These are phyloP conservation scores for Scedosporium apiospermum DNA, from an alignment of 2,329 filamentous ascomycete species.

Conservation along the genomic window DNA sequence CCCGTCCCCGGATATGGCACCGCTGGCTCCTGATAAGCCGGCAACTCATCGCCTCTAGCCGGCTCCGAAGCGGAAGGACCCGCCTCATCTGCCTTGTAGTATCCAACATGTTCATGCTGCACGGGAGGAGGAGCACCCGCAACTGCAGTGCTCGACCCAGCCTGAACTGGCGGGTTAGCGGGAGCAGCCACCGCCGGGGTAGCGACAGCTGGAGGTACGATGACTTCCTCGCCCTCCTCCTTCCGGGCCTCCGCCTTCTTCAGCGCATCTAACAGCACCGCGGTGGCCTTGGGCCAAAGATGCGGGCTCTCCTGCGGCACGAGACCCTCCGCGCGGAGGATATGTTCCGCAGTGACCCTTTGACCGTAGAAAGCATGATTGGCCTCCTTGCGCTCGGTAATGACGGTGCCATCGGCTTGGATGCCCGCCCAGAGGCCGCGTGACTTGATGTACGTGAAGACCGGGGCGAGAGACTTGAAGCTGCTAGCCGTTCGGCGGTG, in stretches of 20 bases:
- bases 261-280: constrained; percentile 1
- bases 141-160: not conserved
- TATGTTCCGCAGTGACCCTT: constrained; percentile 33
- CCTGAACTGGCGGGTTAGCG: not conserved
- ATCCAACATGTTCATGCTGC: not conserved
- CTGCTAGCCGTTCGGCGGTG: constrained; percentile 10
- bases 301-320: constrained; percentile 9
- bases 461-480: constrained; percentile 22
- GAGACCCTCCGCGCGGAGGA: constrained; percentile 35
- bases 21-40: not conserved
- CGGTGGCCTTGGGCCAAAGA: not conserved
- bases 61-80: not conserved
- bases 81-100: not conserved
- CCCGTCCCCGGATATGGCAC: not conserved
- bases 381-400: constrained; percentile 79
- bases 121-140: not conserved
- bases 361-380: constrained; percentile 80
- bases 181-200: not conserved
- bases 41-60: not conserved
- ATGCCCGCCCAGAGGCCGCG: constrained; percentile 82
- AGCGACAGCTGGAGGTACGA: not conserved
- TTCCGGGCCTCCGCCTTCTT: not conserved
- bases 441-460: constrained; percentile 72
- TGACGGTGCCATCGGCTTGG: constrained; percentile 76
- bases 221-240: not conserved